Base-by-base conservation (phyloP, 495 filamentous ascomycete species). In the Neurospora pannonica region DNA sequence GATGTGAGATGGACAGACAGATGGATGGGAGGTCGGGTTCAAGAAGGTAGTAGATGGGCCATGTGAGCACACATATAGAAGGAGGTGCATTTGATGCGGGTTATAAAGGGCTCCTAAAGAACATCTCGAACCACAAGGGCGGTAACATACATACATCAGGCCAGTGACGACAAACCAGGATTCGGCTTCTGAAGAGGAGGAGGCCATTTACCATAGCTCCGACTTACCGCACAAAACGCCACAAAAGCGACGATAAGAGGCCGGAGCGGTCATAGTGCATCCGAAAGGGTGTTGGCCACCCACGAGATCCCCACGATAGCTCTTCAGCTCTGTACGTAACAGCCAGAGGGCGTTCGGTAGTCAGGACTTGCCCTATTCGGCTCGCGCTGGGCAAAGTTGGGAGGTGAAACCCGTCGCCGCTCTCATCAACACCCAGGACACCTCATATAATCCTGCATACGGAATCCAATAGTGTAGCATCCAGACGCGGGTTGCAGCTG, bases 61-160 rank as follows among this genome's bases (percentile, higher is more conserved):
- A 62, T 62, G 48, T 62, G 24, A 62, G 24, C 24, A 67, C 48
- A 54, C 24, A 36, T 9, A 15, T 34, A 34, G 5, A 67, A 34
- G 28, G 54, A 31, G 28, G 54, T 36, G 54, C 54, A 67, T 67
- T 34, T 6, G 54, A 62, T n/a, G 10, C 21, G 60, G 43, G 38
- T 42, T 60, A 34, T 54, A 70, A 39, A 46, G 28, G 71, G 62
- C 40, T 74, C 42, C 74, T 74, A 74, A 75, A 69, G 36, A 69
- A 69, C 38, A 74, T 75, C 67, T 71, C 71, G 71, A 75, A 67
- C 62, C 67, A 37, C 28, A 60, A 69, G 71, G 31, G 69, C 43
- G 71, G 71, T 71, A 70, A 71, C 70, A 46, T 21, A 71, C 48
- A 24, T 15, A 37, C 71, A 73, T 36, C 24, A 38, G 36, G 28